Percentiles rank a stretch among this genome's conserved stretches.
These are phyloP conservation scores for Geranium brycei DNA, from an alignment of 345 rosid genomes.

Conservation along the genomic window DNA sequence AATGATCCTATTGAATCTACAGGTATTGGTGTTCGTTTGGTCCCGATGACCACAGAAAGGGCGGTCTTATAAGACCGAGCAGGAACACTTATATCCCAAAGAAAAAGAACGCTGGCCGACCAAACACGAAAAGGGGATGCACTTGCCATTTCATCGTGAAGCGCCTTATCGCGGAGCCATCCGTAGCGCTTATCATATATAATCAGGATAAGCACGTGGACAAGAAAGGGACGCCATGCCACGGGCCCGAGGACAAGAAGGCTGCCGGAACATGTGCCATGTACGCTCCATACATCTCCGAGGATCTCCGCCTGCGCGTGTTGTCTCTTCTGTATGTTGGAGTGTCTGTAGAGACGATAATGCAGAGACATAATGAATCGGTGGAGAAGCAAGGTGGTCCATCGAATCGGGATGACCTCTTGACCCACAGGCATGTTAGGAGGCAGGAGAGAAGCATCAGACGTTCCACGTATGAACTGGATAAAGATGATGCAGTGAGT, in stretches of 20 bases:
- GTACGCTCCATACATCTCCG: constrained; percentile 97
- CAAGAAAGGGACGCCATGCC: constrained; percentile 82
- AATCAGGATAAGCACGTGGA: constrained; percentile 85
- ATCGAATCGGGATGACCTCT: constrained; percentile 68
- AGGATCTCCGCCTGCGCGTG: constrained; percentile 87
- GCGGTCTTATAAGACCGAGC: constrained; percentile 79
- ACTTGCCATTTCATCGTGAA: constrained; percentile 95
- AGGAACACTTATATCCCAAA: constrained; percentile 64
- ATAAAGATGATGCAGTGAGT: constrained; percentile 69
- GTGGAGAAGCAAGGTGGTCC: constrained; percentile 94
- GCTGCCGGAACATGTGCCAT: constrained; percentile 90
- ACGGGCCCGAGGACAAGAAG: constrained; percentile 89
- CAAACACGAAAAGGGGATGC: constrained; percentile 90
- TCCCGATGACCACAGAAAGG: constrained; percentile 86
- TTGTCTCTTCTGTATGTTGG: constrained; percentile 77
- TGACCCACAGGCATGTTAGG: constrained; percentile 84
- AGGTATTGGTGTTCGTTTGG: constrained; percentile 99
- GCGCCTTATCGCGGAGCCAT: constrained; percentile 79
- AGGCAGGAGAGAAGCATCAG: constrained; percentile 88
- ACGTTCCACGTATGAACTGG: constrained; percentile 66
- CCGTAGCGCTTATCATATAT: constrained; percentile 73
- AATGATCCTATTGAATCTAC: constrained; percentile 15
- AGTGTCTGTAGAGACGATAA: constrained; percentile 88
- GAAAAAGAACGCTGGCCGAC: constrained; percentile 88
- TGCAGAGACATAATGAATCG: constrained; percentile 87